Percentiles rank a stretch among this genome's conserved stretches.
Conservation (phyloP, 371 early-diverging fungal species). For the Circinella umbellata region DNA sequence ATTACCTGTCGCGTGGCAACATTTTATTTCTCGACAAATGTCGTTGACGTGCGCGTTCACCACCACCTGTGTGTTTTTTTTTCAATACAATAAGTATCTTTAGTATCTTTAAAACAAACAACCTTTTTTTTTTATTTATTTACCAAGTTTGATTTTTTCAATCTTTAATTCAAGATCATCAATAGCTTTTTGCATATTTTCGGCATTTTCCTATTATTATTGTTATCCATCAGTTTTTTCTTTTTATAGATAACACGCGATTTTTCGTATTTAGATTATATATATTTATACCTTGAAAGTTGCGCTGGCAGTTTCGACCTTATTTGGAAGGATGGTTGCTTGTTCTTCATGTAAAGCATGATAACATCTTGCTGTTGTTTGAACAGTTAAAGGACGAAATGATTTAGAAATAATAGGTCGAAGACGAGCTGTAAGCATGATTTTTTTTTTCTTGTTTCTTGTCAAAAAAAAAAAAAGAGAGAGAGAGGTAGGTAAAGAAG, state of each 20-base stretch:
- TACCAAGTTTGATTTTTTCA: slow-evolving; percentile 81
- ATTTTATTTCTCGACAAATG: slow-evolving; percentile 91
- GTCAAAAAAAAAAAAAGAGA: neutral
- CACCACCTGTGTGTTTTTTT: slow-evolving; percentile 74
- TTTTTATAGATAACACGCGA: neutral
- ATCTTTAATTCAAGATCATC: slow-evolving; percentile 75
- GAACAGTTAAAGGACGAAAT: neutral
- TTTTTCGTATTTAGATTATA: no score
- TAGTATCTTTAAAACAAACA: neutral
- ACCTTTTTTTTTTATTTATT: neutral
- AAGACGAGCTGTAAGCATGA: slow-evolving; percentile 5
- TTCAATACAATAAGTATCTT: neutral
- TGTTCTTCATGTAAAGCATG: slow-evolving; percentile 49
- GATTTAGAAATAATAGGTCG: neutral
- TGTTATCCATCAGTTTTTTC: no score
- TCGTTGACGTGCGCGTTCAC: slow-evolving; percentile 85
- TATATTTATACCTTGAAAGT: slow-evolving; percentile 91
- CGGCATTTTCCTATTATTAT: slow-evolving; percentile 77
- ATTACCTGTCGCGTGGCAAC: slow-evolving; percentile 90
- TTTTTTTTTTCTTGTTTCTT: no score
- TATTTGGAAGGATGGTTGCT: slow-evolving; percentile 49
- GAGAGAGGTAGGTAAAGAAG: neutral
- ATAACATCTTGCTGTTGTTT: slow-evolving; percentile 16
- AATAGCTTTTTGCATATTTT: slow-evolving; percentile 78
- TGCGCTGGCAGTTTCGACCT: slow-evolving; percentile 77